Evolutionary conservation across 768 basidiomycete species (phyloP).

Genomic region (Lactarius evosmus): DNA sequence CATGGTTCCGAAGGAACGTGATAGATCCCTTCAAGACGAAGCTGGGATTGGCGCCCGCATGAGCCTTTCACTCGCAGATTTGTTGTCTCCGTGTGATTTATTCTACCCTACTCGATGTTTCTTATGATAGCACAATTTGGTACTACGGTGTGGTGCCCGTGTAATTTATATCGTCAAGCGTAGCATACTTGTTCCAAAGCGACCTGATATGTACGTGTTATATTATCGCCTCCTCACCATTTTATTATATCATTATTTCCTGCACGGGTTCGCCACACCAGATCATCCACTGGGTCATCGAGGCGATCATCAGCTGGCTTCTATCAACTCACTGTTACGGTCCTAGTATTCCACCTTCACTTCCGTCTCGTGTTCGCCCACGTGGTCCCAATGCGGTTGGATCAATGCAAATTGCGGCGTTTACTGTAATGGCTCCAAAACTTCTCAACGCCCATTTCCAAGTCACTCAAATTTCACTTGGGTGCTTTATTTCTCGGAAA

Average conservation of each 20-base stretch:
- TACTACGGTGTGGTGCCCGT: not conserved
- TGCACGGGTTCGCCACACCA: not conserved
- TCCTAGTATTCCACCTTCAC: not conserved
- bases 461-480: not conserved
- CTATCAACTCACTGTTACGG: not conserved
- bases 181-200: not conserved
- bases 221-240: not conserved
- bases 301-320: not conserved
- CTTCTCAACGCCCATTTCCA: not conserved
- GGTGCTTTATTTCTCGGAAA: too few relatives aligned
- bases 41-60: constrained; percentile 13
- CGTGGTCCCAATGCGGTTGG: not conserved
- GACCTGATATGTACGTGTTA: not conserved
- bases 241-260: not conserved
- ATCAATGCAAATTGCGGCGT: not conserved
- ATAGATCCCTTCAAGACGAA: constrained; percentile 19
- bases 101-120: not conserved
- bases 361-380: not conserved
- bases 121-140: not conserved
- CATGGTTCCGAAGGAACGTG: constrained; percentile 21
- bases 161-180: not conserved
- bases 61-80: not conserved
- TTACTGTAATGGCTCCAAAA: not conserved
- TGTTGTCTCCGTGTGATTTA: not conserved
- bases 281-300: not conserved